Base-by-base conservation (phyloP, 2,329 filamentous ascomycete species). In the Phialophora expanda region DNA sequence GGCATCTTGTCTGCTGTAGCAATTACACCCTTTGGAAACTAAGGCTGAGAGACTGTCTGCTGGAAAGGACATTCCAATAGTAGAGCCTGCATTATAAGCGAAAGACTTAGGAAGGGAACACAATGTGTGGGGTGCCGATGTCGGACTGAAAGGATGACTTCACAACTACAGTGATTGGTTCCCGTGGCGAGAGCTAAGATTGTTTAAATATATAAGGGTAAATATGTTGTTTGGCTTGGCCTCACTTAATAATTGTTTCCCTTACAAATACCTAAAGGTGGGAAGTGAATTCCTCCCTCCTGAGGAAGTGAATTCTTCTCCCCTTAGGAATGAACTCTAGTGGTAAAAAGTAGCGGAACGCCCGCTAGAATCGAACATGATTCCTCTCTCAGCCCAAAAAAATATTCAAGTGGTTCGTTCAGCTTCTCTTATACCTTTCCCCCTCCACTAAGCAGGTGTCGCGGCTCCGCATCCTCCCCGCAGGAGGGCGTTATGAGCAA, bases 1-100 rank as follows among this genome's bases (percentile, higher is more conserved):
- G 92, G 92, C 92, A 96, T 96, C 74, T 78, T 87, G 83, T 56
- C 7, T 54, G 26, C 41, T 44, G 17, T 41, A 59, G 41, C 56
- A 44, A 50, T 51, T 44, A 22, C 22, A 32, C 32, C 24, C 32
- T 34, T 32, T 38, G 20, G 12, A 38, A 51, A 24, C n/a, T 30
- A 14, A 50, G 48, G 24, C 32, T 57, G 8, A 48, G 46, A 51
- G 28, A 53, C 28, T 17, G 46, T 30, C 48, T 56, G 2, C 38
- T 22, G 20, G 14, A 51, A 24, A 44, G 38, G 32, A 28, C 26
- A 50, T 57, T 61, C 65, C 48, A 66, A 66, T 66, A 50, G 56
- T 26, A 61, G 61, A 22, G 46, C 50, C 55, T 51, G 44, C 48
- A 61, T 53, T 67, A 67, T 67, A 67, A 65, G 61, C 65, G 51